Evolutionary conservation across 352 stramenopile species (phyloP).

Genomic region (Plasmopara muralis): DNA sequence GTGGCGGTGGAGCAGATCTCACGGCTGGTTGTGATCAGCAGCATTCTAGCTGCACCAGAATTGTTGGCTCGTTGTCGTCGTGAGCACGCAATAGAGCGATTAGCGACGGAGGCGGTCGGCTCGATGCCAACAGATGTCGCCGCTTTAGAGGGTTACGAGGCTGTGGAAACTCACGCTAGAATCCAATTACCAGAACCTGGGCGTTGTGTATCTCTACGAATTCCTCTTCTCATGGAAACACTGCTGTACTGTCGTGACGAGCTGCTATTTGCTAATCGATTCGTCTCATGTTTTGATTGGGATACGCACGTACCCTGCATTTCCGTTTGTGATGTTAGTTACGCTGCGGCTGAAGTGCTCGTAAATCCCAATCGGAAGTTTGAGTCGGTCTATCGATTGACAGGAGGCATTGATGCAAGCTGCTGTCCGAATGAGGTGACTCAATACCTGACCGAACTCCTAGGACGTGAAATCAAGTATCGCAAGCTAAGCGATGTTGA

Average conservation of each 20-base stretch:
- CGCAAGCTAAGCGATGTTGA: conserved; percentile 36
- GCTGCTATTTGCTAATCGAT: conserved; percentile 57
- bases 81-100: conserved; percentile 14
- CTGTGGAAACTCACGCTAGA: conserved; percentile 59
- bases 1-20: conserved; percentile 34
- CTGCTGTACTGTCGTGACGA: conserved; percentile 71
- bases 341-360: conserved; percentile 46
- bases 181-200: conserved; percentile 27
- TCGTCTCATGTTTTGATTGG: conserved; percentile 42
- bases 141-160: conserved; percentile 42
- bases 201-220: conserved; percentile 47
- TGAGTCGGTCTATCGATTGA: conserved; percentile 49
- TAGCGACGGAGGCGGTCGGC: conserved; percentile 18
- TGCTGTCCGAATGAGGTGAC: conserved; percentile 43
- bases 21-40: conserved; percentile 62
- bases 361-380: conserved; percentile 41
- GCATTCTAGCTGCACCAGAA: conserved; percentile 44
- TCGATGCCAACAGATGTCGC: conserved; percentile 13
- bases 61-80: conserved; percentile 23
- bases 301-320: conserved; percentile 58
- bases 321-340: conserved; percentile 52
- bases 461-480: conserved; percentile 48
- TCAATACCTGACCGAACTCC: conserved; percentile 24
- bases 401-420: conserved; percentile 23
- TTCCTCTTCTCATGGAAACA: conserved; percentile 73